phyloP scores from a whole-genome alignment of 1,284 basidiomycete genomes.

The Hymenochaete sp. region DNA sequence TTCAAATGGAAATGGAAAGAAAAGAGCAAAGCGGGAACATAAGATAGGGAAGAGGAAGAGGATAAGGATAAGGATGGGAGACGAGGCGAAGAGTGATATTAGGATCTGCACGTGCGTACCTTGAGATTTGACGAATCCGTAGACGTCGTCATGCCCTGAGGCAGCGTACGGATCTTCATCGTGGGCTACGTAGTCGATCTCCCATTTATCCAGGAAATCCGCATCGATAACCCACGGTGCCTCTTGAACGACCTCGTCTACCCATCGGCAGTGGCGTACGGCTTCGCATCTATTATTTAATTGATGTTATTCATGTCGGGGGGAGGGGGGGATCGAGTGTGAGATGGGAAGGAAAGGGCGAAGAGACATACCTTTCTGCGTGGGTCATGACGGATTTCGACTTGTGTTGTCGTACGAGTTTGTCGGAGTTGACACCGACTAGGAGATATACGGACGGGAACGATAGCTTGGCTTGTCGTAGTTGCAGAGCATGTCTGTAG shows the following conservation, averaged over 20 bases:
- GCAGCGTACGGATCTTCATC: slow-evolving; percentile 82
- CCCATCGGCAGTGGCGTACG: slow-evolving; percentile 92
- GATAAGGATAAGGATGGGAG: background rate
- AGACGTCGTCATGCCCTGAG: slow-evolving; percentile 78
- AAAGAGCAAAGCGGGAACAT: too few relatives aligned
- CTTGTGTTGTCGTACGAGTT: slow-evolving; percentile 70
- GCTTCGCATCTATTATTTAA: slow-evolving; percentile 56
- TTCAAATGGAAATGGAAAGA: too few relatives aligned
- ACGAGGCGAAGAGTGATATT: background rate
- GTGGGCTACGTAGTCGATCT: slow-evolving; percentile 96
- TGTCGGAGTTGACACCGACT: slow-evolving; percentile 84
- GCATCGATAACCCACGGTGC: slow-evolving; percentile 89
- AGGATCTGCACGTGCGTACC: background rate
- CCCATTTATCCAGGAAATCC: slow-evolving; percentile 72
- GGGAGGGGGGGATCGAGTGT: slow-evolving; percentile 15
- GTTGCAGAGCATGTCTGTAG: slow-evolving; percentile 79
- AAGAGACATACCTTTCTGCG: slow-evolving; percentile 55
- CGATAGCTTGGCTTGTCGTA: slow-evolving; percentile 90
- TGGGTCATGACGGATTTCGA: slow-evolving; percentile 79
- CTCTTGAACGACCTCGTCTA: slow-evolving; percentile 91
- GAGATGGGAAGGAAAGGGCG: background rate
- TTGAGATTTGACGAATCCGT: slow-evolving; percentile 71
- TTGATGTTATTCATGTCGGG: slow-evolving; percentile 16
- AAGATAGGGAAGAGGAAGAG: background rate
- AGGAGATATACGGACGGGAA: slow-evolving; percentile 86